These are phyloP conservation scores for Mariannaea sp. DNA, from an alignment of 2,329 filamentous ascomycete genomes.

Conservation along the genomic window DNA sequence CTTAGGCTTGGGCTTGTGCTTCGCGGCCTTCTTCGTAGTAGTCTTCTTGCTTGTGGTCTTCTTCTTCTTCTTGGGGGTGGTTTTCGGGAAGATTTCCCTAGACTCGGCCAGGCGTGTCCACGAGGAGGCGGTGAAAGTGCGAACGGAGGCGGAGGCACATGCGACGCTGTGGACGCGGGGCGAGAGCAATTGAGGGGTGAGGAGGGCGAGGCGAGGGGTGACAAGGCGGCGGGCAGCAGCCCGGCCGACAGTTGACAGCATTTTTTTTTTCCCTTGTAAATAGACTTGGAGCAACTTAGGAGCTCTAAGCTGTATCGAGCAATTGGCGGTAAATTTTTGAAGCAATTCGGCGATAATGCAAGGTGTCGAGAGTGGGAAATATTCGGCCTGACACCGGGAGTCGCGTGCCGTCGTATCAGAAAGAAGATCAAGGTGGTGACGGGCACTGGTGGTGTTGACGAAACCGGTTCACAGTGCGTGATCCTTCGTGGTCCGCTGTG, in stretches of 20 bases:
- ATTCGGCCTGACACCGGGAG: background rate
- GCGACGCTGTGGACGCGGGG: constrained; percentile 25
- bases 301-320: background rate
- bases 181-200: constrained; percentile 31
- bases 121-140: constrained; percentile 42
- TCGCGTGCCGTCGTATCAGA: constrained; percentile 21
- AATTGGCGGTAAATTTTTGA: background rate
- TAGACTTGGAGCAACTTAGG: background rate
- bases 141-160: constrained; percentile 29
- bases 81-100: constrained; percentile 22
- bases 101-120: constrained; percentile 34
- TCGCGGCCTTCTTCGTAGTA: constrained; percentile 14
- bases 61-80: constrained; percentile 29
- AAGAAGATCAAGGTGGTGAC: constrained; percentile 22
- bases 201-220: constrained; percentile 31
- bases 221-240: constrained; percentile 44
- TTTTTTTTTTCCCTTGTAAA: constrained; percentile 29
- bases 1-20: constrained; percentile 27
- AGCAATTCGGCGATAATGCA: background rate
- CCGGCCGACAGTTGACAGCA: constrained; percentile 51
- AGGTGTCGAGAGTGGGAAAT: background rate
- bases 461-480: constrained; percentile 7
- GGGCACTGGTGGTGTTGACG: constrained; percentile 8
- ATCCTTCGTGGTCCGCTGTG: no score
- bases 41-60: constrained; percentile 31